Base-by-base conservation (phyloP, 768 basidiomycete genomes). In the Leccinum sublutescens region DNA sequence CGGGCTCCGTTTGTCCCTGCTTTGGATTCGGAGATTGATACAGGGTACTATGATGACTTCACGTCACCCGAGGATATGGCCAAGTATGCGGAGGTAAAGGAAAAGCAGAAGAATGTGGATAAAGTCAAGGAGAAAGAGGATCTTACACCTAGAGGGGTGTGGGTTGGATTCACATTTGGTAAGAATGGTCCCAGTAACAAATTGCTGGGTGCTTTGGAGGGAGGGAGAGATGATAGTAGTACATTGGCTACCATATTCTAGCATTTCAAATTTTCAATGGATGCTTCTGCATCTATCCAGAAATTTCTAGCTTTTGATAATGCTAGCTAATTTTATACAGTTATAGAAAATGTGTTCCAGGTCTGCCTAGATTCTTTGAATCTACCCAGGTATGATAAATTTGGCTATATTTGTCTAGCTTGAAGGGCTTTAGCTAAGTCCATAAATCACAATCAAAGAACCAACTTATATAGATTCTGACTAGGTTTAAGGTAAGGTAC, bases 51-150 rank as follows among this genome's bases (percentile, higher is more conserved):
- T 75, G 93, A 95, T 66, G 93, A 94, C 71, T 95, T 95, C 72
- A 88, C 88, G 2, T 88, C 84, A 4, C 77, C 82, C 4, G 92
- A 95, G 59, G 96, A 98, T 70, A 98, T 98, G 95, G 94, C 93
- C 52, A 98, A 98, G 77, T 98, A 98, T 70, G 93, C 95, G 11
- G 96, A 99, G 73, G 97, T 99, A 7, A 85, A 91, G 74, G 97
- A 97, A 79, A 99, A 98, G 76, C 95, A 98, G 76, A 79, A 77
- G 68, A 95, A 98, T 70, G 95, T 99, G 25, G 96, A 96, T 25
- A 83, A 83, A 57, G 91, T 98, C 17, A 86, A 82, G 73, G 96
- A 98, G 78, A 91, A 91, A 73, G 93, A 91, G 4, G 91, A 93
- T 59, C 73, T 80, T 3, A 76, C 82, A 65, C 72, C 80, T 2